phyloP scores from a whole-genome alignment of 140 eudicot genomes.

The Flaveria floridana region DNA sequence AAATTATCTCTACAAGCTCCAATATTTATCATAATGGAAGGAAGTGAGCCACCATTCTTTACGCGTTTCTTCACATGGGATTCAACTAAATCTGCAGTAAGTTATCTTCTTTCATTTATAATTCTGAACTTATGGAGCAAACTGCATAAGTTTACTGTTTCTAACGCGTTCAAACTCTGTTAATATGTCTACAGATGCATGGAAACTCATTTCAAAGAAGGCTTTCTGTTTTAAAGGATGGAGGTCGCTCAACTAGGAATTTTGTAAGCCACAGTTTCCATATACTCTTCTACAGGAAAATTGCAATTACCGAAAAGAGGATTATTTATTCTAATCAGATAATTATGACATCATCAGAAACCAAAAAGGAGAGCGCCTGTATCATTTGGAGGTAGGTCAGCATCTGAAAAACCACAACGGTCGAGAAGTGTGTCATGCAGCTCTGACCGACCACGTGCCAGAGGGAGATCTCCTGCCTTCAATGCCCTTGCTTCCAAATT shows the following conservation, averaged over 20 bases:
- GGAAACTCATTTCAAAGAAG: conserved; percentile 86
- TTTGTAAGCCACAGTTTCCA: conserved; percentile 53
- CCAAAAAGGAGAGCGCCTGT: conserved; percentile 82
- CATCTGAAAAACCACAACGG: conserved; percentile 90
- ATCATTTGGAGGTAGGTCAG: conserved; percentile 74
- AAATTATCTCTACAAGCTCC: conserved; percentile 47
- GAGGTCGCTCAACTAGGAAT: conserved; percentile 54
- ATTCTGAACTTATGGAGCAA: background rate
- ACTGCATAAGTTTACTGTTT: background rate
- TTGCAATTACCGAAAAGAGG: conserved; percentile 2
- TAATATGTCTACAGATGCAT: conserved; percentile 60
- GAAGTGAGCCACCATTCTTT: conserved; percentile 63
- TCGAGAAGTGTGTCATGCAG: conserved; percentile 79
- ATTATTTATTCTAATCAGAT: conserved; percentile 4
- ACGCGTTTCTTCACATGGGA: conserved; percentile 75
- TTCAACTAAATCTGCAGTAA: conserved; percentile 50
- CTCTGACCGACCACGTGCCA: conserved; percentile 82
- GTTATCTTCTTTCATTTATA: conserved; percentile 22
- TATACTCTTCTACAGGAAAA: background rate
- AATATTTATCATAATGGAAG: conserved; percentile 57
- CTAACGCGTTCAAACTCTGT: background rate
- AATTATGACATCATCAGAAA: conserved; percentile 46
- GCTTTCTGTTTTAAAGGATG: conserved; percentile 63
- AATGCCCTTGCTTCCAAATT: conserved; percentile 87
- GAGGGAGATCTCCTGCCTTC: conserved; percentile 97